phyloP scores from a whole-genome alignment of 148 eudicot species.

The Spergularia bocconei region DNA sequence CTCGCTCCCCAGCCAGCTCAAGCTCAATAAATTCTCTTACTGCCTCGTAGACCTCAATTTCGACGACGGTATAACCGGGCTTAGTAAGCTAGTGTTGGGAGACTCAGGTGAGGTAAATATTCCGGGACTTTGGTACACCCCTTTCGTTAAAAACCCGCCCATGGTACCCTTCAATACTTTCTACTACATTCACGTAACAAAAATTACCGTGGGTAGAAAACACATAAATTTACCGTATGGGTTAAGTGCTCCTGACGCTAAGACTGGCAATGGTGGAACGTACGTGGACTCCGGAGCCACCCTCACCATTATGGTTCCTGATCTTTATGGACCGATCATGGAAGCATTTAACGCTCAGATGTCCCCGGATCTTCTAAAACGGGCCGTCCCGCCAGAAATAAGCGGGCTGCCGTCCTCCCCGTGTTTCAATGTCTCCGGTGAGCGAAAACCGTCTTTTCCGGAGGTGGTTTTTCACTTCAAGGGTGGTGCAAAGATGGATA shows the following conservation, averaged over 20 bases:
- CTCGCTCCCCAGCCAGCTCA: constrained; percentile 40
- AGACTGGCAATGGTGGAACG: constrained; percentile 36
- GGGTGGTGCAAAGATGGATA: neutral
- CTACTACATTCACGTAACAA: constrained; percentile 49
- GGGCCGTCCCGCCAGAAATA: constrained; percentile 35
- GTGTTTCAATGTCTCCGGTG: neutral
- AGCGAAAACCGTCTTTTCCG: neutral
- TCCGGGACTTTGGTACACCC: constrained; percentile 42
- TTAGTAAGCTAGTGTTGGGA: constrained; percentile 42
- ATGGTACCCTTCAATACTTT: constrained; percentile 35
- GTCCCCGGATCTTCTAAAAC: constrained; percentile 37
- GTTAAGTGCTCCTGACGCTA: constrained; percentile 30
- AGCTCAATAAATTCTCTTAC: constrained; percentile 35
- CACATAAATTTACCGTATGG: constrained; percentile 31
- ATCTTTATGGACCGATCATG: constrained; percentile 1
- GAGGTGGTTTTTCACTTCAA: neutral
- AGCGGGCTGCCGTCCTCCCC: constrained; percentile 24
- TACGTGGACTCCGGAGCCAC: constrained; percentile 71
- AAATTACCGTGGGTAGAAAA: constrained; percentile 53
- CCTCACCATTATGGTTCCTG: constrained; percentile 49
- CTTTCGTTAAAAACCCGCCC: constrained; percentile 38
- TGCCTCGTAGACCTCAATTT: constrained; percentile 53
- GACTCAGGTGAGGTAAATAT: neutral
- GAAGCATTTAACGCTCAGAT: constrained; percentile 32
- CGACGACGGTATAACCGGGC: constrained; percentile 32